phyloP scores from a whole-genome alignment of 129 eudicot genomes.

The Flaveria robusta region DNA sequence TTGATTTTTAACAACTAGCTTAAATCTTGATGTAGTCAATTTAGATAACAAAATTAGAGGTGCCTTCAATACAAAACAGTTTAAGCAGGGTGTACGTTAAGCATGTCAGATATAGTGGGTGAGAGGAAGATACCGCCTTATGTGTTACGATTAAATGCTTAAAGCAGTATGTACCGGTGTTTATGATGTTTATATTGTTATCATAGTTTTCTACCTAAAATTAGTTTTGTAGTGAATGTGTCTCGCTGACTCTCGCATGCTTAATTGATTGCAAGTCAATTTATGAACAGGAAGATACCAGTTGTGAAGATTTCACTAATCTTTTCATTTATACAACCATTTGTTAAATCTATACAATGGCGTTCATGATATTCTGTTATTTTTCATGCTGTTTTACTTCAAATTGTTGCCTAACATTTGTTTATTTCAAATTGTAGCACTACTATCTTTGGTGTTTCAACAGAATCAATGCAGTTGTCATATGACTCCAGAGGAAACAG shows the following conservation, averaged over 20 bases:
- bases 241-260: not conserved
- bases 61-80: no score
- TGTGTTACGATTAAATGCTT: no score
- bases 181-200: not conserved
- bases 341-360: not conserved
- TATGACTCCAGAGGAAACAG: conserved; percentile 83
- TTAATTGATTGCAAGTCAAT: not conserved
- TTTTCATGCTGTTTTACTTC: not conserved
- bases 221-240: not conserved
- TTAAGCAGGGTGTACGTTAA: no score
- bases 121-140: no score
- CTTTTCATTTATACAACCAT: not conserved
- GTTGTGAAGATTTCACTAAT: not conserved
- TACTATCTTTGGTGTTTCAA: conserved; percentile 93
- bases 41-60: not conserved
- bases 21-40: not conserved
- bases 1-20: not conserved
- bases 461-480: conserved; percentile 91
- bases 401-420: not conserved
- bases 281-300: not conserved
- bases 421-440: conserved; percentile 52
- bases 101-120: no score
- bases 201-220: not conserved
- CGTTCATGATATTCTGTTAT: not conserved
- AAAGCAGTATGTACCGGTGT: no score